Conservation (phyloP, 768 basidiomycete genomes). For the Galerina marginata region DNA sequence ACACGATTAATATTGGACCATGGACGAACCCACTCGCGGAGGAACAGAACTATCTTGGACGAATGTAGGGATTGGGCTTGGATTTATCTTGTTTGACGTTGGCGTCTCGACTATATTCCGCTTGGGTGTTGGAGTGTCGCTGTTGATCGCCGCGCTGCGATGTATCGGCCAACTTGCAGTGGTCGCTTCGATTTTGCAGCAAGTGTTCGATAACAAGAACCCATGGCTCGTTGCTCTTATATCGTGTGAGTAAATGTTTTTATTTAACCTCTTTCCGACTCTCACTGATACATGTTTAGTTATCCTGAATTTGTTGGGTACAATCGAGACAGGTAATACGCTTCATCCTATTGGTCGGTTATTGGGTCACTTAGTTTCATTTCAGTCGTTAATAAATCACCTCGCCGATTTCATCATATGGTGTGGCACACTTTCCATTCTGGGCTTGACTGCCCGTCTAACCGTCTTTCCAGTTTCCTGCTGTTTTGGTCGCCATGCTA, state of each 20-base stretch:
- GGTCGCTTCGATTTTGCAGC: slow-evolving; percentile 71
- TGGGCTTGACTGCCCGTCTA: neutral
- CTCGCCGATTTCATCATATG: slow-evolving; percentile 76
- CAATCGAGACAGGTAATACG: slow-evolving; percentile 70
- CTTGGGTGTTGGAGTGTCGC: slow-evolving; percentile 70
- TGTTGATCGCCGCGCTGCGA: slow-evolving; percentile 71
- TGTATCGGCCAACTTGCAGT: slow-evolving; percentile 81
- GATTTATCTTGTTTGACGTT: slow-evolving; percentile 78
- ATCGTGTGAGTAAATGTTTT: slow-evolving; percentile 56
- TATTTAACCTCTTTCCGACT: no score
- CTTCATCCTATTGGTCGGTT: neutral
- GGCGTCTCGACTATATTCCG: slow-evolving; percentile 65
- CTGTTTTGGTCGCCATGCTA: slow-evolving; percentile 70
- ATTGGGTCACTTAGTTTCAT: neutral
- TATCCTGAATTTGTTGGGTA: slow-evolving; percentile 76
- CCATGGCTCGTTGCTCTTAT: slow-evolving; percentile 79
- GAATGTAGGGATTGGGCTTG: slow-evolving; percentile 78
- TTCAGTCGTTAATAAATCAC: slow-evolving; percentile 79
- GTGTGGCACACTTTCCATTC: slow-evolving; percentile 36
- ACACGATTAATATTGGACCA: neutral
- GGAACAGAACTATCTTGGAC: slow-evolving; percentile 55
- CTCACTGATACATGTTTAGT: no score
- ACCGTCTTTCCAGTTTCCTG: slow-evolving; percentile 56
- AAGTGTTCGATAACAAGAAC: slow-evolving; percentile 77
- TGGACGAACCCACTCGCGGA: slow-evolving; percentile 3